Percentiles rank a stretch among this genome's conserved stretches.
Evolutionary conservation across 2,329 filamentous ascomycete genomes (phyloP).

Genomic region (Fusarium sp.): DNA sequence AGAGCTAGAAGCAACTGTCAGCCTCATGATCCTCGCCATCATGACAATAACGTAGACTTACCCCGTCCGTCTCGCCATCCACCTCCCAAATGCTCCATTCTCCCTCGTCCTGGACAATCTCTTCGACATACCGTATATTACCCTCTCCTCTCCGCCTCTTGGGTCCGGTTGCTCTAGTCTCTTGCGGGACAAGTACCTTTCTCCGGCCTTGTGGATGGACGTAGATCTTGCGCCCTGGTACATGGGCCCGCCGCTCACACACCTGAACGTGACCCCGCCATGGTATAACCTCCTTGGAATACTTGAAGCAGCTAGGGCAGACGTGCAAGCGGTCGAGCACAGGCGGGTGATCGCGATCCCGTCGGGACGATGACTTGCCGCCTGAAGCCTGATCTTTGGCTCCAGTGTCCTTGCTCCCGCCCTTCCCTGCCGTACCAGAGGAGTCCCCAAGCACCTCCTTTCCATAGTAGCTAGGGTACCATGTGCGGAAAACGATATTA

Average conservation of each 20-base stretch:
- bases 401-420: slow-evolving; percentile 43
- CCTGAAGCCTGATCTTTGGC: slow-evolving; percentile 40
- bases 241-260: slow-evolving; percentile 59
- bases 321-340: slow-evolving; percentile 78
- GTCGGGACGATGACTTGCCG: slow-evolving; percentile 45
- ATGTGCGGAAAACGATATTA: slow-evolving; percentile 82
- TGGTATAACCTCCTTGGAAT: slow-evolving; percentile 69
- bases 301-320: slow-evolving; percentile 94
- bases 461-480: slow-evolving; percentile 91
- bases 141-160: slow-evolving; percentile 52
- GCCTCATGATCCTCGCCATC: not conserved
- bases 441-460: slow-evolving; percentile 70
- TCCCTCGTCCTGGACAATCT: slow-evolving; percentile 64
- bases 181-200: slow-evolving; percentile 50
- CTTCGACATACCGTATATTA: slow-evolving; percentile 52
- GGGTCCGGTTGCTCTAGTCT: slow-evolving; percentile 44
- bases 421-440: slow-evolving; percentile 44
- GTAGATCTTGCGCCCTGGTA: slow-evolving; percentile 79
- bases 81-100: slow-evolving; percentile 91
- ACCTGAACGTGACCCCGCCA: slow-evolving; percentile 66
- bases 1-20: slow-evolving; percentile 62
- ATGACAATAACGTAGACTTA: slow-evolving; percentile 49
- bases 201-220: slow-evolving; percentile 60
- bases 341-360: slow-evolving; percentile 49
- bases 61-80: slow-evolving; percentile 84